Base-by-base conservation (phyloP, 768 basidiomycete genomes). In the Lenzites betulinus region DNA sequence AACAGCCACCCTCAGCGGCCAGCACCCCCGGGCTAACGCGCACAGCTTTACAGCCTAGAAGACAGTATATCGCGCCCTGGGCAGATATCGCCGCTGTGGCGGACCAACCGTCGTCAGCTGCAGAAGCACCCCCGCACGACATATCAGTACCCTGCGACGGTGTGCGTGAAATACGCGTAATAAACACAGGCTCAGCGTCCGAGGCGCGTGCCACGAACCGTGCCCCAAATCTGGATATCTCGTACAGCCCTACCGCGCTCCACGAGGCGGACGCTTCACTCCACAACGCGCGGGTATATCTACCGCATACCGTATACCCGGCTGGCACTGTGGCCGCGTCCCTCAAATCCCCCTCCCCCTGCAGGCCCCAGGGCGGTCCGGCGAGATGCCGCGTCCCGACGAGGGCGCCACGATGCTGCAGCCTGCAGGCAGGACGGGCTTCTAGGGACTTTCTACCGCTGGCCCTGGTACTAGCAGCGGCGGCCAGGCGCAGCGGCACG, bases 371-470 rank as follows among this genome's bases (percentile, higher is more conserved):
- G 51, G 22, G 13, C 13, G 20, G 30, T 43, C 42, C n/a, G 7
- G 41, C 7, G n/a, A 26, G 25, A 42, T 22, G 9, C 28, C 26
- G n/a, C 13, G 16, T 16, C 18, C 2, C 7, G 26, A 38, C 30
- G 30, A 33, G 36, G 41, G 30, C 30, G 30, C 6, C 30, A 11
- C 30, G 30, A 33, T 33, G 30, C 30, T 33, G 30, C 30, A 8
- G 18, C n/a, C 13, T n/a, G 42, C 44, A 26, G 36, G 35, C 8
- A 33, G 25, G 22, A 13, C 7, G 33, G 1, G 30, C 2, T 44
- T 54, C 25, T 16, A 57, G 55, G 47, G 47, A 3, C 26, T 57
- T 57, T 57, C 47, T 36, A 56, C 54, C 55, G 55, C 47, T 49
- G 55, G 47, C n/a, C n/a, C n/a, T n/a, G n/a, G n/a, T n/a, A n/a